Conservation (phyloP, 768 basidiomycete genomes). For the Russula abietina region DNA sequence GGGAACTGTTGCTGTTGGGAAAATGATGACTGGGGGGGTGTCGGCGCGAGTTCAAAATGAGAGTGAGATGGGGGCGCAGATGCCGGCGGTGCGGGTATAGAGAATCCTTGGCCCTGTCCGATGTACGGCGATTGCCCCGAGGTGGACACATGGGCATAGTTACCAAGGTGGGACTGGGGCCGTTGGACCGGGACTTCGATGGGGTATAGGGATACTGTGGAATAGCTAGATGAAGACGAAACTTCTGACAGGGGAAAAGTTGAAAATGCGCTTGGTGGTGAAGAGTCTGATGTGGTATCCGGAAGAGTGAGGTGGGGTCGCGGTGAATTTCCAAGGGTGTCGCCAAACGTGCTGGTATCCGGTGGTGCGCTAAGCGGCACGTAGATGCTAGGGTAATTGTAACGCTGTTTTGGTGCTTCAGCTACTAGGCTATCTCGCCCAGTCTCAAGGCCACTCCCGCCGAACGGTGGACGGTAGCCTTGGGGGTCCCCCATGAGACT, state of each 20-base stretch:
- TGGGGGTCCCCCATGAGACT: constrained; percentile 6
- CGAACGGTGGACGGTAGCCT: constrained; percentile 19
- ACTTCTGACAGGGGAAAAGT: constrained; percentile 2
- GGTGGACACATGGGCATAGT: constrained; percentile 6
- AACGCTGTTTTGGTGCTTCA: constrained; percentile 15
- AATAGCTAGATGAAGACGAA: constrained; percentile 15
- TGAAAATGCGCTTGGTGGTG: constrained; percentile 9
- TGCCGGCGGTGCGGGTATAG: constrained; percentile 11
- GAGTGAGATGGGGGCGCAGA: constrained; percentile 22
- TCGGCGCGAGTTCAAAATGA: constrained; percentile 19
- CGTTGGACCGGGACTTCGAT: constrained; percentile 10
- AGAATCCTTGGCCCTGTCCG: constrained; percentile 12
- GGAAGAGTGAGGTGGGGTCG: constrained; percentile 12
- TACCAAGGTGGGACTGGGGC: constrained; percentile 11
- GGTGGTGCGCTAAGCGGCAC: constrained; percentile 9
- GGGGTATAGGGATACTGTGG: constrained; percentile 11
- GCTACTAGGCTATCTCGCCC: constrained; percentile 1
- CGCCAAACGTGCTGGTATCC: constrained; percentile 11
- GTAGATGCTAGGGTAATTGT: constrained; percentile 12
- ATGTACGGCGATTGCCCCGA: constrained; percentile 10
- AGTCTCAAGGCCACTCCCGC: constrained; percentile 5
- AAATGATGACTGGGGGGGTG: constrained; percentile 1
- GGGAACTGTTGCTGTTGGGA: constrained; percentile 4
- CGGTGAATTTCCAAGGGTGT: constrained; percentile 1
- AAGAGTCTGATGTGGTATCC: background rate